Evolutionary conservation across 192 early-diverging fungal species (phyloP).

Genomic region (Coemansia sp.): DNA sequence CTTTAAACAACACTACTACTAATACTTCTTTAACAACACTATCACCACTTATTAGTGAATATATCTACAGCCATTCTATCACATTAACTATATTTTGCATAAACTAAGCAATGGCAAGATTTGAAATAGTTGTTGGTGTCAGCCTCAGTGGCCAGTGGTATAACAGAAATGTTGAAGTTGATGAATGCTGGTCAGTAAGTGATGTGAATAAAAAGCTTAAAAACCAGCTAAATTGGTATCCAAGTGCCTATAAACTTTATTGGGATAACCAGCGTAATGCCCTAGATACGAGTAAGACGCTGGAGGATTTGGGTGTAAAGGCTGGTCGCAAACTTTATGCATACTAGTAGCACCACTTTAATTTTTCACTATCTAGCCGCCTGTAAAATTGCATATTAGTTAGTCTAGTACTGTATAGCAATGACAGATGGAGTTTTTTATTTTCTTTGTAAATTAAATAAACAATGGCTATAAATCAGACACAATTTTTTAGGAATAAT

Average conservation of each 20-base stretch:
- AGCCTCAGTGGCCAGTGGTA: neutral
- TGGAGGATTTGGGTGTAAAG: neutral
- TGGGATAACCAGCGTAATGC: neutral
- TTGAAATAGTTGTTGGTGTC: neutral
- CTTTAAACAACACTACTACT: no score
- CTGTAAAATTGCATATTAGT: no score
- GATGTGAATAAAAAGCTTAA: neutral
- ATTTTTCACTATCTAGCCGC: no score
- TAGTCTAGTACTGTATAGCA: no score
- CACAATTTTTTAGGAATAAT: no score
- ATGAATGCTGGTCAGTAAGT: neutral
- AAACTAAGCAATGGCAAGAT: neutral
- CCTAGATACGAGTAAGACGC: neutral
- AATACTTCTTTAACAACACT: no score
- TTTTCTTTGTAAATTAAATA: no score
- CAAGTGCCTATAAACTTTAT: neutral
- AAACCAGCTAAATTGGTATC: neutral
- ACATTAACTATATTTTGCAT: no score
- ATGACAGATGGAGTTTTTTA: no score
- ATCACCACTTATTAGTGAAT: no score
- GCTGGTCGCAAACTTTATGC: neutral
- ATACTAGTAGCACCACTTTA: neutral
- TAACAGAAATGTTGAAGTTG: neutral
- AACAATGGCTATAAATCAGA: no score
- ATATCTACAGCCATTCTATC: no score